These are phyloP conservation scores for Hippophae tibetana DNA, from an alignment of 306 rosid species.

Conservation along the genomic window DNA sequence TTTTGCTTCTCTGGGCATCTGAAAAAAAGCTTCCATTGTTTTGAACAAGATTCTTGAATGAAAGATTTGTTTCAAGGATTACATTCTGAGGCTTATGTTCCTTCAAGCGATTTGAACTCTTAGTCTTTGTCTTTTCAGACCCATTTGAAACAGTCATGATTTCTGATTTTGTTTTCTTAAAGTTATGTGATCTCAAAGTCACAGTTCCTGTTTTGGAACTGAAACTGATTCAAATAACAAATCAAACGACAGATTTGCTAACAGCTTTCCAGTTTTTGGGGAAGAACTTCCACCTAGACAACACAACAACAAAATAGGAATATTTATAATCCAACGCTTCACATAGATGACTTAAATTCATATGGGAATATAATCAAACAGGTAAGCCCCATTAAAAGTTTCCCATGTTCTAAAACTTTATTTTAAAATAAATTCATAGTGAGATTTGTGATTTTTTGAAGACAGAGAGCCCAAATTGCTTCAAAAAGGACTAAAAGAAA, in stretches of 20 bases:
- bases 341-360: no score
- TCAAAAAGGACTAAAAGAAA: no score
- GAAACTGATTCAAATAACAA: constrained; percentile 21
- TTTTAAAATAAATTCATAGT: no score
- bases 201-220: constrained; percentile 34
- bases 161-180: constrained; percentile 45
- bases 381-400: no score
- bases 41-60: constrained; percentile 31
- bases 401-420: no score
- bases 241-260: constrained; percentile 14
- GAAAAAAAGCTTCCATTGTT: constrained; percentile 12
- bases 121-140: constrained; percentile 6
- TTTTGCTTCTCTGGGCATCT: constrained; percentile 12
- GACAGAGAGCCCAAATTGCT: no score
- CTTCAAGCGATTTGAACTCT: constrained; percentile 28
- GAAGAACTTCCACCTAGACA: constrained; percentile 41
- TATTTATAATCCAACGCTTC: no score
- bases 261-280: constrained; percentile 56
- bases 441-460: no score
- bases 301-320: no score
- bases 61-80: constrained; percentile 33
- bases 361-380: no score
- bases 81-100: constrained; percentile 44
- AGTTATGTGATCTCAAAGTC: constrained; percentile 44
- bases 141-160: constrained; percentile 22